Evolutionary conservation across 1,284 basidiomycete genomes (phyloP), one percentile per base, ranked within the genome.

Genomic region (Albatrellus sp.): DNA sequence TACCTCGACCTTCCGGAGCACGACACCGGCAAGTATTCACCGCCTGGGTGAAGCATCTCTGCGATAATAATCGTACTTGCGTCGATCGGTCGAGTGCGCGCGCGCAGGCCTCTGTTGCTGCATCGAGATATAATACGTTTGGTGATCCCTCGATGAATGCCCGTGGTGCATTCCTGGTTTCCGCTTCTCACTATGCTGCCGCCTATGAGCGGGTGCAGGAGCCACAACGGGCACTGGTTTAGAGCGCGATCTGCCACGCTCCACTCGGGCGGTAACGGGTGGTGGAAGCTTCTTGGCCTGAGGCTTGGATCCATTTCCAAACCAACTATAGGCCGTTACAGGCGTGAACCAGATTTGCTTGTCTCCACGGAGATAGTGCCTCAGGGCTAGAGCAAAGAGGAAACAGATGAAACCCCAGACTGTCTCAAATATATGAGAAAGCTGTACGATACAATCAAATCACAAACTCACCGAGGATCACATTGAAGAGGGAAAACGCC

Each of bases 401-500:
- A 73, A 63, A 35, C 80, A 54, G 50, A 76, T 66, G 55, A 80
- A 77, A 42, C 69, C 67, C 58, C 77, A 68, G 51, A 85, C 83
- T 87, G 49, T 6, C 17, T 37, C 4, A 14, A 35, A 29, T 46
- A 39, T 41, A 49, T 50, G 49, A 40, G 48, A 29, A 49, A 28
- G 14, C 40, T 19, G 20, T 30, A 28, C 41, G 36, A 37, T 39
- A 43, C 43, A 44, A 41, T 38, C 32, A 47, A 51, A 36, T 37
- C 40, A 8, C 17, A 28, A 14, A 65, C 78, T 50, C 58, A 80
- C 83, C 65, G 11, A 89, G 68, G 43, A 72, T 69, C 45, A 79
- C 75, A 55, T 87, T 88, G 59, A 88, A 75, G 46, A 88, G 62
- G 11, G 85, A 75, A 60, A 87, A 88, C 14, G 77, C 74, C 61